Base-by-base conservation (phyloP, 2,329 filamentous ascomycete species). In the Chrysosporium queenslandicum region DNA sequence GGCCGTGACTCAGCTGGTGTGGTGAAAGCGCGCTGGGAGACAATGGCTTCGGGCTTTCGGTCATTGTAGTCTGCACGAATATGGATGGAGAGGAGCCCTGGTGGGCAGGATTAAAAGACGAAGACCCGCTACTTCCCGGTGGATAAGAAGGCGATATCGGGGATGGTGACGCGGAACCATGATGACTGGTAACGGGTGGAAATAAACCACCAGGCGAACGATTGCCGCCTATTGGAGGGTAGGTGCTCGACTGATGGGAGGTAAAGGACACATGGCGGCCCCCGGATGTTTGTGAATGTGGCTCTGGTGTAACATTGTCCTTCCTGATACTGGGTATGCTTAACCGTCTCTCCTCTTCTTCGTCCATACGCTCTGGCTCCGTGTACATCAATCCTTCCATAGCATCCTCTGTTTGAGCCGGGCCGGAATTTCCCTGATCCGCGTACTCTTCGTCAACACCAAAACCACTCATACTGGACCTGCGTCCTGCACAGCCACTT, bases 401-500 rank as follows among this genome's bases (percentile, higher is more conserved):
- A 46, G 71, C 70, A 50, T 82, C 80, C 7, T 80, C 76, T 18
- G 39, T 12, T 6, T 49, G 46, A 4, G 70, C 67, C 46, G 72
- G 70, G 32, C 63, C 71, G 18, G 72, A 70, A 25, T 65, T 67
- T 56, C 71, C 66, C 14, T 51, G 49, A 29, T 74, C 71, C 0
- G 64, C 67, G 53, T 81, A 75, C 43, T 92, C 86, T 50, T 90
- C 87, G 32, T 89, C 86, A 16, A 85, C 83, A 25, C 81, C 85
- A 66, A 89, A 94, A 65, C 84, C 84, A 40, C 85, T 84, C 77
- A 89, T 83, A 62, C 90, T 96, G 36, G 88, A 83, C 58, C 92
- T 79, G 53, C 92, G 82, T 53, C 92, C 92, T 11, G 94, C 92
- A 70, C 92, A 98, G 45, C 92, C 92, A 50, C 92, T 92, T 50